These are phyloP conservation scores for Cornus suecica DNA, from an alignment of 148 eudicot species.

Conservation along the genomic window DNA sequence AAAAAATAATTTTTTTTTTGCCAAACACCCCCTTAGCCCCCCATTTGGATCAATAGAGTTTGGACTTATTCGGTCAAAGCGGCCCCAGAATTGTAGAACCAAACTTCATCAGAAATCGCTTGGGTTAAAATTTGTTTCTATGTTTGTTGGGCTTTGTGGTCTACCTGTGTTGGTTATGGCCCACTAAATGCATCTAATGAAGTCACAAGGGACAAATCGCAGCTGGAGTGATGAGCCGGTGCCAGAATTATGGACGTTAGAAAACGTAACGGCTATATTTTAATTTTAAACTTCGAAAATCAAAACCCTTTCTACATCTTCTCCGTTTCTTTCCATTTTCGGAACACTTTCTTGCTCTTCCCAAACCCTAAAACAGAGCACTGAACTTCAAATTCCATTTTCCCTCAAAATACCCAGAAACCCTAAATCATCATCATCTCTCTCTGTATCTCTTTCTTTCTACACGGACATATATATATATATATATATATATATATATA, in stretches of 20 bases:
- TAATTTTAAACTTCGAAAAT: constrained; percentile 6
- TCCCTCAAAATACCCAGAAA: no score
- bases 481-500: no score
- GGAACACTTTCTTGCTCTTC: not conserved
- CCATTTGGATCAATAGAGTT: no score
- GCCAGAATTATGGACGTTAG: constrained; percentile 6
- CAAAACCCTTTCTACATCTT: not conserved
- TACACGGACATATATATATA: not conserved
- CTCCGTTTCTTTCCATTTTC: constrained; percentile 5
- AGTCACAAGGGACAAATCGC: not conserved
- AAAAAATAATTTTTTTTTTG: no score
- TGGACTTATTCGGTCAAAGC: no score
- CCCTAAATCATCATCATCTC: not conserved
- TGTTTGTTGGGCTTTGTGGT: no score
- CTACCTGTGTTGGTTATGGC: no score
- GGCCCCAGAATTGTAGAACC: no score
- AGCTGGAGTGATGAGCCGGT: not conserved
- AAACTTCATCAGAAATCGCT: no score
- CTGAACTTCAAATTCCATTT: not conserved
- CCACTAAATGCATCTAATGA: no score
- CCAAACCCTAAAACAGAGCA: constrained; percentile 4
- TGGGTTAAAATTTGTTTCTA: no score
- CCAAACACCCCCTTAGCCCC: no score
- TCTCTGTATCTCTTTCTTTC: not conserved
- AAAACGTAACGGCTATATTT: constrained; percentile 18